These are phyloP conservation scores for Acanthamoeba healyi DNA, from an alignment of 208 protist species.

Conservation along the genomic window DNA sequence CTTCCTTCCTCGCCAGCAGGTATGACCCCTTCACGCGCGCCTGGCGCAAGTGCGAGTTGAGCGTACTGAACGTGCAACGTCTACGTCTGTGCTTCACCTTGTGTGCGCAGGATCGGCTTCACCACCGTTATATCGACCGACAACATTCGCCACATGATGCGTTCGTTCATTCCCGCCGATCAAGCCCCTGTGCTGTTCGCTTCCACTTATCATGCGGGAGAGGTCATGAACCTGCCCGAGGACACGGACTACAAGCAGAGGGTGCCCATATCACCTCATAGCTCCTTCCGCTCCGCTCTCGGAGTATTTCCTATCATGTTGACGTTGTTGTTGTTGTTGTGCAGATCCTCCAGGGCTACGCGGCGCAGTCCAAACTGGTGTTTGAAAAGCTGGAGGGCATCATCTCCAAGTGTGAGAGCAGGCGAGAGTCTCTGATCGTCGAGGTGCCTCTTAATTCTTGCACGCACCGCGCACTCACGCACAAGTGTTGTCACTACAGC, in stretches of 20 bases:
- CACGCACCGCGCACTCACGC: background rate
- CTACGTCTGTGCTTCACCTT: background rate
- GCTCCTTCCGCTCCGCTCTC: background rate
- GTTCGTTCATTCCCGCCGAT: conserved; percentile 84
- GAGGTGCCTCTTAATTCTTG: conserved; percentile 71
- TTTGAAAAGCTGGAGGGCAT: conserved; percentile 86
- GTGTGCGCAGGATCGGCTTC: conserved; percentile 90
- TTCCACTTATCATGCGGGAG: conserved; percentile 87
- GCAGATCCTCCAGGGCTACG: conserved; percentile 87
- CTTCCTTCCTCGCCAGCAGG: conserved; percentile 89
- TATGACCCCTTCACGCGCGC: too few species aligned
- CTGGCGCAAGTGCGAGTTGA: background rate
- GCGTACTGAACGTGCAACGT: too few species aligned
- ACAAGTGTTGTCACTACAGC: background rate
- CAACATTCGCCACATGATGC: conserved; percentile 93
- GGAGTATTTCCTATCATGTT: conserved; percentile 63
- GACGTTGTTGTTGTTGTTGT: background rate
- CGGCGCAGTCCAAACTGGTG: conserved; percentile 85
- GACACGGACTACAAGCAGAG: conserved; percentile 16
- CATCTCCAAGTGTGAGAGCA: conserved; percentile 82
- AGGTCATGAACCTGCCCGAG: conserved; percentile 77
- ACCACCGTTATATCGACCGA: conserved; percentile 94
- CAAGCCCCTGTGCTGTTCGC: conserved; percentile 84
- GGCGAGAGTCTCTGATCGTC: conserved; percentile 85
- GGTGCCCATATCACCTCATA: background rate